A percentile compares a stretch with the other conserved stretches of the same genome.
phyloP scores from a whole-genome alignment of 2,329 filamentous ascomycete species.

The Sarocladium oryzae region DNA sequence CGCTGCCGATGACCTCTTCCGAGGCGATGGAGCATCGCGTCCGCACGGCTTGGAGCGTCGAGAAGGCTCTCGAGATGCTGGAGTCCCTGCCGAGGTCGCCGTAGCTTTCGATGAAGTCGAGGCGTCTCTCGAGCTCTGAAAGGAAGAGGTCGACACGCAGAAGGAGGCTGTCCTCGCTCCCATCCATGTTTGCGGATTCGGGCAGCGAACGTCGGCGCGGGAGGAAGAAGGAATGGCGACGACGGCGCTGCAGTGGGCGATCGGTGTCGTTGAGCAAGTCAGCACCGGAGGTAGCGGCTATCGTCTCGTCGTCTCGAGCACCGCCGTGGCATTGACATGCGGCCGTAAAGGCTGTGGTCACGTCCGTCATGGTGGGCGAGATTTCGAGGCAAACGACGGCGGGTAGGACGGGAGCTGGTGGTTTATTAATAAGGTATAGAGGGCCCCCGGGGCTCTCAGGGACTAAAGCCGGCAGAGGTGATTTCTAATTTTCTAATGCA shows the following conservation, averaged over 20 bases:
- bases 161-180: conserved; percentile 51
- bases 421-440: not conserved
- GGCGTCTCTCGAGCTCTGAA: conserved; percentile 74
- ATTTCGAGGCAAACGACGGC: not conserved
- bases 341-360: conserved; percentile 32
- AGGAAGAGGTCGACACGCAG: conserved; percentile 73
- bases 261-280: conserved; percentile 24
- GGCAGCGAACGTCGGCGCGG: conserved; percentile 51
- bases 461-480: no score
- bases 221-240: conserved; percentile 52
- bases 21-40: conserved; percentile 85
- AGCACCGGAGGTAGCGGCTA: conserved; percentile 34
- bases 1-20: conserved; percentile 82
- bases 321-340: conserved; percentile 25
- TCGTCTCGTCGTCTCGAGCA: conserved; percentile 19
- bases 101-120: conserved; percentile 86
- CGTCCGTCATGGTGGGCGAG: conserved; percentile 26
- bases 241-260: conserved; percentile 28
- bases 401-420: no score
- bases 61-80: conserved; percentile 77
- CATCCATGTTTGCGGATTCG: conserved; percentile 51
- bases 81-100: conserved; percentile 77
- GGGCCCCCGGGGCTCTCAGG: no score
- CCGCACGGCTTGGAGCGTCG: conserved; percentile 78
- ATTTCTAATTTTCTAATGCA: not conserved